A percentile compares a stretch with the other conserved stretches of the same genome.
phyloP scores from a whole-genome alignment of 2,329 filamentous ascomycete species.

The Cladosporium sp. region DNA sequence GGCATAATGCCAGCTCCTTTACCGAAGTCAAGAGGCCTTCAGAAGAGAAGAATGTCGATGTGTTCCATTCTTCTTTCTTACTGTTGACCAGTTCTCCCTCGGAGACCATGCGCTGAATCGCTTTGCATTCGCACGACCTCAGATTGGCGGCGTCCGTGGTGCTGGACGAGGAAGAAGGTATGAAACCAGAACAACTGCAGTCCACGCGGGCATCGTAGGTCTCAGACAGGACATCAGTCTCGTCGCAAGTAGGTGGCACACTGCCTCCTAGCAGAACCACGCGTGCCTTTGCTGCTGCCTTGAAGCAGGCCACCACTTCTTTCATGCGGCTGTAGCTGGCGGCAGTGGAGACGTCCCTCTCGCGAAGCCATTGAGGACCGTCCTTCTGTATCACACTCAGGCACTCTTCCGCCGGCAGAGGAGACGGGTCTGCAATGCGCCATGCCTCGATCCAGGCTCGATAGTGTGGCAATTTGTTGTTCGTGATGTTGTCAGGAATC shows the following conservation, averaged over 20 bases:
- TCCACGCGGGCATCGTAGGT: neutral
- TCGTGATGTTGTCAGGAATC: neutral
- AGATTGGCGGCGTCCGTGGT: neutral
- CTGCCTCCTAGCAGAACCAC: neutral
- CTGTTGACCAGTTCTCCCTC: neutral
- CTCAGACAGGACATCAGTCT: neutral
- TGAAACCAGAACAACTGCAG: neutral
- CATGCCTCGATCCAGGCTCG: constrained; percentile 1
- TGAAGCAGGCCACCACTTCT: neutral
- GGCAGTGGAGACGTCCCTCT: neutral
- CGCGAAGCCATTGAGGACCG: neutral
- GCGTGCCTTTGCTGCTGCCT: neutral
- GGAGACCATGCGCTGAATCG: neutral
- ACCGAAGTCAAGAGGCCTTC: neutral
- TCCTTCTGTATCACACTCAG: neutral
- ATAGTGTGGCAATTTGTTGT: neutral
- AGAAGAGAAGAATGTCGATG: neutral
- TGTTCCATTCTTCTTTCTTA: constrained; percentile 1
- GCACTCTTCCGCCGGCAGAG: neutral
- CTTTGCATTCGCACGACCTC: neutral
- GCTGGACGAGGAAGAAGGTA: neutral
- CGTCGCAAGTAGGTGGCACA: neutral
- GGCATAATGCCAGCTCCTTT: neutral
- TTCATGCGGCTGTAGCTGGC: neutral
- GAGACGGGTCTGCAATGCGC: neutral